Evolutionary conservation across 2,329 filamentous ascomycete genomes (phyloP), one percentile per base, ranked within the genome.

Genomic region (Polytolypa hystricis): DNA sequence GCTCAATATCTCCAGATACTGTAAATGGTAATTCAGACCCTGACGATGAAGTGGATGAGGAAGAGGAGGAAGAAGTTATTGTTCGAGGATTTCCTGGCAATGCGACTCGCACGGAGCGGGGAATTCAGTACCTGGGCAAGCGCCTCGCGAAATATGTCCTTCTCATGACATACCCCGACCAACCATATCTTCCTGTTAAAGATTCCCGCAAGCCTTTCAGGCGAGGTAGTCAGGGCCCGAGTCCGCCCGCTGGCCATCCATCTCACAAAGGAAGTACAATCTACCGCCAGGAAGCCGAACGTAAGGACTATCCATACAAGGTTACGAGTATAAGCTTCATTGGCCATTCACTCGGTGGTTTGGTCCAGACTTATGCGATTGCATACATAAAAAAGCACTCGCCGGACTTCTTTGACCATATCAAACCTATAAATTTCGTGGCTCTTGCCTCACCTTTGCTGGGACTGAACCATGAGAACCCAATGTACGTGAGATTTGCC

Each of bases 331-430:
- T 96, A 56, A 95, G 87, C 53, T 94, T 96, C 54, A 74, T 96
- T 39, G 86, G 79, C 0, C 89, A 96, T 60, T 95, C 87, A 0
- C 73, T 96, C 0, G 89, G 89, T 18, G 89, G 89, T 0, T 67
- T 93, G 12, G 73, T 94, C 11, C 89, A 96, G 57, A 93, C 83
- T 0, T 96, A 96, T 55, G 89, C 89, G 2, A 79, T 96, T 40
- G 89, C 87, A 6, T 96, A 96, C 56, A 93, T 96, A 30, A 83
- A 95, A 50, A 95, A 95, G 55, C 86, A 96, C 56, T 93, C 85
- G 0, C 89, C 89, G 1, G 66, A 79, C 7, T 96, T 96, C 56
- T 96, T 96, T 50, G 73, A 87, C 33, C 65, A 77, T 4, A 93
- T 95, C 49, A 74, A 77, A 45, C 89, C 89, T 0, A 68, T 94